Percentiles rank a stretch among this genome's conserved stretches.
These are phyloP conservation scores for Leccinellum albellum DNA, from an alignment of 768 basidiomycete species.

Conservation along the genomic window DNA sequence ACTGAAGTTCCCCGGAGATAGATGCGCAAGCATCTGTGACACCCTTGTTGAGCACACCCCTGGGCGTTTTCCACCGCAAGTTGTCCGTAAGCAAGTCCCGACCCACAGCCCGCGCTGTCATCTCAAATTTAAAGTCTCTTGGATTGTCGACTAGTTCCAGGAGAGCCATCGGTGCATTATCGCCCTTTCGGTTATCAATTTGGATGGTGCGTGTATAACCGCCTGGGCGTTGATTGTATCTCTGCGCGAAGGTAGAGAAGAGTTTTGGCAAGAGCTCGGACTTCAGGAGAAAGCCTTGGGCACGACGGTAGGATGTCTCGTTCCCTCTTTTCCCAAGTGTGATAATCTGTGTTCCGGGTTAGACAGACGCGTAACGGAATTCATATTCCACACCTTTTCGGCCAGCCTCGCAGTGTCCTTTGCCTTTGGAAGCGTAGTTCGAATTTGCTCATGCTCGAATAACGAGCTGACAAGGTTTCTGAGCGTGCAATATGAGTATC, in stretches of 20 bases:
- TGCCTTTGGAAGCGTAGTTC: constrained; percentile 94
- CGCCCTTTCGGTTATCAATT: constrained; percentile 84
- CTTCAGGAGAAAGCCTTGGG: constrained; percentile 76
- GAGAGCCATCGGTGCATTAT: constrained; percentile 91
- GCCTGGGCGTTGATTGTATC: constrained; percentile 80
- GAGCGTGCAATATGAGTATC: constrained; percentile 3
- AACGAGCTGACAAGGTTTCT: constrained; percentile 94
- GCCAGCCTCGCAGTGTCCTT: constrained; percentile 87
- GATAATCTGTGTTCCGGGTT: constrained; percentile 59
- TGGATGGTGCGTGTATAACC: constrained; percentile 95
- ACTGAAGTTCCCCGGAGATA: constrained; percentile 45
- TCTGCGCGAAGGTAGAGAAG: constrained; percentile 71
- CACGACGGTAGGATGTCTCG: constrained; percentile 63
- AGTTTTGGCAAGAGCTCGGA: constrained; percentile 73
- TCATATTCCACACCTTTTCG: constrained; percentile 63
- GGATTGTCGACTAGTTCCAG: constrained; percentile 95
- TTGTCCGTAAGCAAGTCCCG: constrained; percentile 70
- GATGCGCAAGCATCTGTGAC: constrained; percentile 42
- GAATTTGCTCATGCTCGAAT: constrained; percentile 92
- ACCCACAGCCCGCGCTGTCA: constrained; percentile 84
- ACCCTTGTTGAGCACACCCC: constrained; percentile 50
- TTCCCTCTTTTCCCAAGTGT: constrained; percentile 86
- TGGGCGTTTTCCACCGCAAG: constrained; percentile 42
- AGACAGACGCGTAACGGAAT: neutral
- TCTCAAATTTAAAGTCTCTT: constrained; percentile 80